Conservation (phyloP, 1,139 yeast species). For the Pneumocystis canis region DNA sequence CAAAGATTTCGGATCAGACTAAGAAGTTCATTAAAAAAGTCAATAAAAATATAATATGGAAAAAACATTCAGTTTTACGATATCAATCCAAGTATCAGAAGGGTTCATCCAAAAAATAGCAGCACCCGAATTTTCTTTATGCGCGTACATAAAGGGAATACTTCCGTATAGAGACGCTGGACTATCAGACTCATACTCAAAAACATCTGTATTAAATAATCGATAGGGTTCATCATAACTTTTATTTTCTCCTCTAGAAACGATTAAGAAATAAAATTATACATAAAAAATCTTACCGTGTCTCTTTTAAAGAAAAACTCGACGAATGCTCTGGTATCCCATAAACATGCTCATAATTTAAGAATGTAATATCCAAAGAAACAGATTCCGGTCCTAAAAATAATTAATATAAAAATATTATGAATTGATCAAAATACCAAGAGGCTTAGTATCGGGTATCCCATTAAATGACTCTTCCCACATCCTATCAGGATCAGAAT, state of each 20-base stretch:
- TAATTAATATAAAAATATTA: slow-evolving; percentile 38
- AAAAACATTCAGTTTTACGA: slow-evolving; percentile 28
- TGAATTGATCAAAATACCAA: neutral
- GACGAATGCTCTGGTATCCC: slow-evolving; percentile 97
- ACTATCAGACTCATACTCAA: slow-evolving; percentile 74
- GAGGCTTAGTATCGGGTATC: neutral
- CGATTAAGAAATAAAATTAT: neutral
- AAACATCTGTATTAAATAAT: slow-evolving; percentile 80
- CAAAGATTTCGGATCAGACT: neutral
- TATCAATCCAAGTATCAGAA: slow-evolving; percentile 84
- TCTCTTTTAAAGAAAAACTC: slow-evolving; percentile 54
- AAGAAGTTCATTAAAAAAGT: neutral
- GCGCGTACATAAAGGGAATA: slow-evolving; percentile 73
- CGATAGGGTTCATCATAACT: slow-evolving; percentile 58
- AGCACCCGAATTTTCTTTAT: slow-evolving; percentile 41
- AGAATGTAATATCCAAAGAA: slow-evolving; percentile 59
- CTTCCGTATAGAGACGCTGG: slow-evolving; percentile 88
- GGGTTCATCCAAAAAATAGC: slow-evolving; percentile 87
- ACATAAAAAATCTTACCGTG: slow-evolving; percentile 24
- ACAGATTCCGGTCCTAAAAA: slow-evolving; percentile 82
- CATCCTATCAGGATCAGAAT: slow-evolving; percentile 19
- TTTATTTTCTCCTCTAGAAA: slow-evolving; percentile 19
- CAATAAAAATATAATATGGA: neutral
- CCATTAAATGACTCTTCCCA: slow-evolving; percentile 18
- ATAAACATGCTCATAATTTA: slow-evolving; percentile 47